Conservation (phyloP, 129 eudicot species). For the Saposhnikovia divaricata region DNA sequence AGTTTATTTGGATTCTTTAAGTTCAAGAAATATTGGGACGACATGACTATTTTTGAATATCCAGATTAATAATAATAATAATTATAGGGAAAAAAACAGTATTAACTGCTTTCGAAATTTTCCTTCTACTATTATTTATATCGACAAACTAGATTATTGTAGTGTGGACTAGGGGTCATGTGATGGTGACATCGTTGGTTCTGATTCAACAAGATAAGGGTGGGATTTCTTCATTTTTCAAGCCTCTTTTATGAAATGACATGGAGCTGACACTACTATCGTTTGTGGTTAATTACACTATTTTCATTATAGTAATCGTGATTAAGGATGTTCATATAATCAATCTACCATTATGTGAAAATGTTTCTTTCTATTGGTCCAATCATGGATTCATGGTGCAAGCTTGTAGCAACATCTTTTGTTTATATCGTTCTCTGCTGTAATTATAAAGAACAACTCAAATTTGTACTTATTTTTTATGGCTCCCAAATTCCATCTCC, state of each 20-base stretch:
- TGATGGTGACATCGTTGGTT: constrained; percentile 1
- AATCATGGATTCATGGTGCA: background rate
- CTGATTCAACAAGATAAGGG: constrained; percentile 2
- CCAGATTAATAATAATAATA: too few species aligned
- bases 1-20: too few species aligned
- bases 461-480: too few species aligned
- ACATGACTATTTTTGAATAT: too few species aligned
- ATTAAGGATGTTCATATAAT: background rate
- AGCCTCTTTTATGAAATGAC: background rate
- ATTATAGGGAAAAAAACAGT: too few species aligned
- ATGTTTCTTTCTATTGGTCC: background rate
- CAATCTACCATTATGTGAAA: background rate
- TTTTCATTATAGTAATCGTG: background rate
- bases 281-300: background rate
- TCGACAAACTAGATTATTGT: background rate
- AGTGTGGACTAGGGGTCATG: background rate
- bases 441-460: too few species aligned
- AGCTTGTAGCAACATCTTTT: background rate
- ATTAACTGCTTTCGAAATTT: background rate
- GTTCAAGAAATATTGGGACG: too few species aligned
- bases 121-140: too few species aligned
- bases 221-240: background rate
- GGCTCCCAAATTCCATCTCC: too few species aligned
- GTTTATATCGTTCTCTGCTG: too few species aligned
- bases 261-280: background rate